Evolutionary conservation across 1,139 yeast genomes (phyloP).

Genomic region (Hemisphaericaspora lyxosophila): DNA sequence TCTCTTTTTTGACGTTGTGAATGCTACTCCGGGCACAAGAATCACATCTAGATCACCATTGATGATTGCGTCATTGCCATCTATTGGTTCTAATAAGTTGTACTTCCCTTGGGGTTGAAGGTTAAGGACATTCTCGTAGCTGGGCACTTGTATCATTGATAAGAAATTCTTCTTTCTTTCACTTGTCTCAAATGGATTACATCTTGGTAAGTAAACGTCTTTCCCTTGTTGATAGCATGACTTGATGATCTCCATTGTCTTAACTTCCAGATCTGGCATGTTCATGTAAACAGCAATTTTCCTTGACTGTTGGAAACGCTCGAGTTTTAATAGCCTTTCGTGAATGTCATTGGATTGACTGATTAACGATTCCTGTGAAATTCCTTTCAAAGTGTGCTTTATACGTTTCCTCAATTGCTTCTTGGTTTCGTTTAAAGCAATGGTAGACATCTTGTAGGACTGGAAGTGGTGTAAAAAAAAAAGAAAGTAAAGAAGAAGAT

Average conservation of each 20-base stretch:
- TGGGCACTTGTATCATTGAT: conserved; percentile 53
- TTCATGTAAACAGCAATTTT: conserved; percentile 63
- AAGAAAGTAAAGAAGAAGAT: no score
- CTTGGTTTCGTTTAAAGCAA: conserved; percentile 16
- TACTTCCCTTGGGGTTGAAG: conserved; percentile 71
- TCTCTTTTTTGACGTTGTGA: conserved; percentile 53
- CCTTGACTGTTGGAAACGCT: conserved; percentile 43
- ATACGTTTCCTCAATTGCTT: conserved; percentile 20
- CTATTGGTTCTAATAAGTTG: conserved; percentile 64
- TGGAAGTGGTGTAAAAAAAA: not conserved
- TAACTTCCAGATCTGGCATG: conserved; percentile 63
- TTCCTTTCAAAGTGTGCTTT: conserved; percentile 16
- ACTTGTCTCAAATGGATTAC: conserved; percentile 24
- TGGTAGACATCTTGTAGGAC: conserved; percentile 1
- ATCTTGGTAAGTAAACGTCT: conserved; percentile 52
- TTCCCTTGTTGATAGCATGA: conserved; percentile 47
- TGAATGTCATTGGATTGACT: conserved; percentile 27
- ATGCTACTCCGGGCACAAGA: conserved; percentile 85
- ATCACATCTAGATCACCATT: conserved; percentile 61
- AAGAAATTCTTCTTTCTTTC: conserved; percentile 48
- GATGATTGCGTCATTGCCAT: conserved; percentile 35
- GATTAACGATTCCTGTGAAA: conserved; percentile 16
- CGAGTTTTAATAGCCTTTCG: conserved; percentile 28
- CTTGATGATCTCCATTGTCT: conserved; percentile 51
- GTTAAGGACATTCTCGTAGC: conserved; percentile 39